A percentile compares a stretch with the other conserved stretches of the same genome.
phyloP scores from a whole-genome alignment of 768 basidiomycete genomes.

The Boletus sensibilis region DNA sequence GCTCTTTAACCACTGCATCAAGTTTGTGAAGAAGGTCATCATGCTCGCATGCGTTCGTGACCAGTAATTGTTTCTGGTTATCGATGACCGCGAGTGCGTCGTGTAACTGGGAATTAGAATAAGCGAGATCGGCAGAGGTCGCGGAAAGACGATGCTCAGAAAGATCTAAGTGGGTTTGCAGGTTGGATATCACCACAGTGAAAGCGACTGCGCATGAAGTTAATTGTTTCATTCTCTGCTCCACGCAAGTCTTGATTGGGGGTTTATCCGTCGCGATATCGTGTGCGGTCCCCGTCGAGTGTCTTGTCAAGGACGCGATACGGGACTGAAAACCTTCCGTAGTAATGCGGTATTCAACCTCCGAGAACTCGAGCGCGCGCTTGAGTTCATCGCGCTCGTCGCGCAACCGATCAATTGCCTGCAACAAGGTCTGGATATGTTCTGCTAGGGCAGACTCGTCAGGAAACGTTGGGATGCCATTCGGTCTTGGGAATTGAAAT shows the following conservation, averaged over 20 bases:
- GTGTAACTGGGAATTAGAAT: conserved; percentile 16
- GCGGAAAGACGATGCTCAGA: conserved; percentile 15
- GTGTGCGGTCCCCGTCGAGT: conserved; percentile 25
- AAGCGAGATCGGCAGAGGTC: conserved; percentile 12
- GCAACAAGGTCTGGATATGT: conserved; percentile 56
- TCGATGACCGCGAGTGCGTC: conserved; percentile 20
- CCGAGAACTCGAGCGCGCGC: conserved; percentile 64
- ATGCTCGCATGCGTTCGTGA: conserved; percentile 22
- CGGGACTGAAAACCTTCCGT: conserved; percentile 58
- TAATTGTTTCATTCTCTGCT: conserved; percentile 31
- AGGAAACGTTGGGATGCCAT: conserved; percentile 2
- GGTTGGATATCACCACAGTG: conserved; percentile 40
- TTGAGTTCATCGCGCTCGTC: conserved; percentile 61
- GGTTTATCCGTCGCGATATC: conserved; percentile 1
- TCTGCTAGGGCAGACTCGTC: conserved; percentile 31
- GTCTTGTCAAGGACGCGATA: conserved; percentile 36
- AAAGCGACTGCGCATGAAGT: conserved; percentile 36
- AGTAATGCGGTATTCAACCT: conserved; percentile 63
- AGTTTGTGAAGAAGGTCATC: conserved; percentile 32
- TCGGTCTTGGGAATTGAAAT: background rate
- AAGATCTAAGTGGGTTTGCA: conserved; percentile 32
- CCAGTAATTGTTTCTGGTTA: conserved; percentile 15
- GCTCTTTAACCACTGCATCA: conserved; percentile 31
- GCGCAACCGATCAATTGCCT: conserved; percentile 65
- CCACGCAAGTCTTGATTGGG: background rate